Percentiles rank a stretch among this genome's conserved stretches.
Conservation (phyloP, 768 basidiomycete species). For the Exsudoporus frostii region DNA sequence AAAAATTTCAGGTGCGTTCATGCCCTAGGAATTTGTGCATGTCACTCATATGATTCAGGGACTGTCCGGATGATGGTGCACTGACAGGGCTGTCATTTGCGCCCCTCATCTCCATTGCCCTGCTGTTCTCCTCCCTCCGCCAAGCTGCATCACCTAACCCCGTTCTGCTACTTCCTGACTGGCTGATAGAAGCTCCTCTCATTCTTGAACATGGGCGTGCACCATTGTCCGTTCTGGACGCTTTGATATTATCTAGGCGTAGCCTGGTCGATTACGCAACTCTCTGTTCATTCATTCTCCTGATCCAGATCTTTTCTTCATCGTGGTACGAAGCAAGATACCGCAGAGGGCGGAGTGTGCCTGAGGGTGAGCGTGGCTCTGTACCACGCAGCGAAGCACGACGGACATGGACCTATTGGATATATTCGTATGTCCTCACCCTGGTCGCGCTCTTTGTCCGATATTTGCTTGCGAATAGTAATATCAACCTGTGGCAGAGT, state of each 20-base stretch:
- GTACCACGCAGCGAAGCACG: constrained; percentile 71
- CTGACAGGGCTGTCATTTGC: constrained; percentile 81
- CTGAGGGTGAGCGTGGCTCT: constrained; percentile 69
- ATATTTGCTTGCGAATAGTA: constrained; percentile 39
- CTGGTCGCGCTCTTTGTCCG: constrained; percentile 48
- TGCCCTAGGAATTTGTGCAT: neutral
- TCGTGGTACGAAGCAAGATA: constrained; percentile 66
- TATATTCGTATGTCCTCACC: constrained; percentile 59
- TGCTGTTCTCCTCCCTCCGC: constrained; percentile 55
- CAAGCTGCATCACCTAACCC: constrained; percentile 28
- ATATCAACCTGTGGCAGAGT: constrained; percentile 71
- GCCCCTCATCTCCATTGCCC: constrained; percentile 71
- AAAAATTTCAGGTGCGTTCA: constrained; percentile 73
- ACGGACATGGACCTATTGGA: constrained; percentile 59
- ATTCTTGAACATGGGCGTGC: constrained; percentile 44
- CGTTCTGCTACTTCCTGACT: constrained; percentile 50
- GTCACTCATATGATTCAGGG: constrained; percentile 42
- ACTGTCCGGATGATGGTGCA: constrained; percentile 82
- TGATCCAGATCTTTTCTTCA: constrained; percentile 77
- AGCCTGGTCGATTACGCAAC: constrained; percentile 77
- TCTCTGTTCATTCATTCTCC: constrained; percentile 73
- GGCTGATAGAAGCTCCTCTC: constrained; percentile 77
- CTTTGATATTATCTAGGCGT: constrained; percentile 66
- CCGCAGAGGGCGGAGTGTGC: constrained; percentile 37
- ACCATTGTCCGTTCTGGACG: constrained; percentile 45